These are phyloP conservation scores for Sclerotiophoma versabilis DNA, from an alignment of 2,329 filamentous ascomycete species.

Conservation along the genomic window DNA sequence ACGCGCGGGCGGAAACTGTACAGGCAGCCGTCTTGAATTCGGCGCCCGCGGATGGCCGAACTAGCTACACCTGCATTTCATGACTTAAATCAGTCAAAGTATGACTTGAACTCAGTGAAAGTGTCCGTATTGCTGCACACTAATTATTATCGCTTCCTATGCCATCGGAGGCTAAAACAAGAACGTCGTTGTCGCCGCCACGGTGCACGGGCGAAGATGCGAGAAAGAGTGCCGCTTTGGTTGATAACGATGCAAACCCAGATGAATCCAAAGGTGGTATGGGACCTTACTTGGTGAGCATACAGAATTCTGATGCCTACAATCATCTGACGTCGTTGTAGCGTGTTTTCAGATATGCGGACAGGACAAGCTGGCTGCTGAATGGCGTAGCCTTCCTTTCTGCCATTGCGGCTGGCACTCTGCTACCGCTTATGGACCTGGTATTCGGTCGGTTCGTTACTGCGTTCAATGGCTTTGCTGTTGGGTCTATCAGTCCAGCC, in stretches of 20 bases:
- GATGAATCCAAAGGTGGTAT: constrained; percentile 27
- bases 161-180: constrained; percentile 16
- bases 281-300: constrained; percentile 35
- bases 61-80: background rate
- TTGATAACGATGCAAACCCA: constrained; percentile 11
- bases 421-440: constrained; percentile 60
- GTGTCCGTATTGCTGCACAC: background rate
- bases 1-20: constrained; percentile 1
- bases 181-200: constrained; percentile 8
- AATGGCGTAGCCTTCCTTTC: constrained; percentile 43
- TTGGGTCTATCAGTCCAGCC: constrained; percentile 39
- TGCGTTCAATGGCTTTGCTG: constrained; percentile 54
- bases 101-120: background rate
- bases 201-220: constrained; percentile 12
- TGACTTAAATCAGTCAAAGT: too few relatives aligned
- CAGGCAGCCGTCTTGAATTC: background rate
- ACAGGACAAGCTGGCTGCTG: constrained; percentile 40
- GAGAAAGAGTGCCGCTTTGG: constrained; percentile 1
- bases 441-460: constrained; percentile 61
- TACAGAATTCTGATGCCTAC: background rate
- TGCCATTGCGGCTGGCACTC: constrained; percentile 54
- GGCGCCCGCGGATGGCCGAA: background rate
- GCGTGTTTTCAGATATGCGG: constrained; percentile 48
- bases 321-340: constrained; percentile 22
- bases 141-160: constrained; percentile 4